Conservation (phyloP, 495 filamentous ascomycete species). For the Talaromyces nanjingensis region DNA sequence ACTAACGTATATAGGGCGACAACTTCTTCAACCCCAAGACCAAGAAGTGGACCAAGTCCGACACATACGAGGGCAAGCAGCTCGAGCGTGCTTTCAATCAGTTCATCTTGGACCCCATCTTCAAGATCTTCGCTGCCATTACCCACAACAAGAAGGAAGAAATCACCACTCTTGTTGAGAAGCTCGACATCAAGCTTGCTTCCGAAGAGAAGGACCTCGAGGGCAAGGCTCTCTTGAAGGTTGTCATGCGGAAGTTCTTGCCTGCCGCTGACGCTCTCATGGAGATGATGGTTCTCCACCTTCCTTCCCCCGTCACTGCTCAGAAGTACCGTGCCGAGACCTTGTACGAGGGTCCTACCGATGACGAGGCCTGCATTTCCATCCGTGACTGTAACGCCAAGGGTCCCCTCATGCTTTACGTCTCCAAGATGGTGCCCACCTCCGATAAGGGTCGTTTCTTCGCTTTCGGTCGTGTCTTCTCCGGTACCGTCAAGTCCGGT, state of each 20-base stretch:
- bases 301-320: slow-evolving; percentile 91
- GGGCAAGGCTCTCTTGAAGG: slow-evolving; percentile 95
- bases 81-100: slow-evolving; percentile 98
- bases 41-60: slow-evolving; percentile 97
- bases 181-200: slow-evolving; percentile 86
- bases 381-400: slow-evolving; percentile 98
- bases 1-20: slow-evolving; percentile 59
- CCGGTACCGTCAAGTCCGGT: slow-evolving; percentile 93
- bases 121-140: slow-evolving; percentile 90
- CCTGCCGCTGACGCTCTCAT: slow-evolving; percentile 95
- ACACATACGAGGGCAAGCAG: slow-evolving; percentile 71
- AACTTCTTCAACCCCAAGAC: slow-evolving; percentile 99
- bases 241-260: slow-evolving; percentile 96
- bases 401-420: slow-evolving; percentile 98
- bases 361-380: slow-evolving; percentile 87
- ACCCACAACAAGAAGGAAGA: slow-evolving; percentile 99
- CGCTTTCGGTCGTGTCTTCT: slow-evolving; percentile 99
- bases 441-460: slow-evolving; percentile 99
- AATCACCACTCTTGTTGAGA: slow-evolving; percentile 70
- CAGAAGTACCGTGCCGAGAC: slow-evolving; percentile 98
- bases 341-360: slow-evolving; percentile 92
- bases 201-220: slow-evolving; percentile 85
- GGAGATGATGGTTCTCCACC: slow-evolving; percentile 99
- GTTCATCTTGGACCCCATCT: slow-evolving; percentile 99
- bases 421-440: slow-evolving; percentile 99